Evolutionary conservation across 768 basidiomycete genomes (phyloP), one percentile per base, ranked within the genome.

Genomic region (Leucosporidium scottii): DNA sequence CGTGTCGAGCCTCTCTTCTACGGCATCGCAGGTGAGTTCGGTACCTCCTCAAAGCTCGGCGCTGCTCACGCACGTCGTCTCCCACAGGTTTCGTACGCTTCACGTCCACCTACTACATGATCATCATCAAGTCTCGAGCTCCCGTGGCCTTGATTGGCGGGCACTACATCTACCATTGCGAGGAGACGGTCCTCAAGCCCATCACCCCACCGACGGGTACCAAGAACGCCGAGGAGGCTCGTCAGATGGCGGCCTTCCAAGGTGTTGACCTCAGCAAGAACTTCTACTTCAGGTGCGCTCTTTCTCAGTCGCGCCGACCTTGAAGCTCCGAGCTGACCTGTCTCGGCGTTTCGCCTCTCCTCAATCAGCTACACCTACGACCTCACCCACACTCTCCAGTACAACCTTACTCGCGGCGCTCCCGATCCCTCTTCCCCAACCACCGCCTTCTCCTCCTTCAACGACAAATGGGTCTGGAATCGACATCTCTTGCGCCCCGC

Each of bases 231-330:
- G 67, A 69, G 13, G 64, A 71, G 18, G 56, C 5, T 60, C 81
- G 91, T 13, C 82, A 93, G 44, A 85, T 93, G 81, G 87, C 86
- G 67, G 85, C 90, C 13, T 99, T 98, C 82, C 93, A 92, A 76
- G 91, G 93, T 78, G 93, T 97, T 1, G 94, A 99, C 75, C 85
- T 98, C 83, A 87, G 89, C n/a, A 97, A 97, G 80, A 97, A 98
- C 80, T 98, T 98, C 77, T 99, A 97, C 80, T 97, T 97, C 79
- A 93, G 90, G 91, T 91, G 71, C 47, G 76, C 66, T 10, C 1
- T 27, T 25, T 10, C 47, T 49, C 7, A 27, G 34, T 4, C 18
- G 8, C 39, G 34, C 34, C 39, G 64, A 54, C 23, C 64, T 51
- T 21, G 54, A 6, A 20, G 12, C 34, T 34, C 34, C 10, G 34